phyloP scores from a whole-genome alignment of 1,139 yeast genomes.

The Wickerhamomyces sp. region DNA sequence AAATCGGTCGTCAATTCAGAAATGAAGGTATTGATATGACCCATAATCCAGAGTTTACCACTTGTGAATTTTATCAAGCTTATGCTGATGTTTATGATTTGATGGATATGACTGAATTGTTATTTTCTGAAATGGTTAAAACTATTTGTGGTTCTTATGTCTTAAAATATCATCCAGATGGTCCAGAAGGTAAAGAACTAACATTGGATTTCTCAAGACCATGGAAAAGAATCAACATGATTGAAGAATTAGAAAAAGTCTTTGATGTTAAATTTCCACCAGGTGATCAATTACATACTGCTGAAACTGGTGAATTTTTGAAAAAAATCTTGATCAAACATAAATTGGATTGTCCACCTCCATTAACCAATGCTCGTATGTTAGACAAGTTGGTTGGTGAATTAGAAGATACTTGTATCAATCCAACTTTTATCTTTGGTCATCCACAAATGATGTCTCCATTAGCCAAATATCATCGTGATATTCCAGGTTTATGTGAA shows the following conservation, averaged over 20 bases:
- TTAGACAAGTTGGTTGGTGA: slow-evolving; percentile 97
- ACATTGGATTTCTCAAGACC: slow-evolving; percentile 91
- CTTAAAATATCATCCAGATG: slow-evolving; percentile 84
- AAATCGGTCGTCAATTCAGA: slow-evolving; percentile 98
- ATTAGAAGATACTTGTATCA: slow-evolving; percentile 85
- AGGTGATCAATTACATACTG: slow-evolving; percentile 92
- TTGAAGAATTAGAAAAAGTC: slow-evolving; percentile 86
- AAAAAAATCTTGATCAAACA: slow-evolving; percentile 72
- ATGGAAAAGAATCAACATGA: slow-evolving; percentile 98
- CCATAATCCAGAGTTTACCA: slow-evolving; percentile 97
- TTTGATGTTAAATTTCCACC: slow-evolving; percentile 90
- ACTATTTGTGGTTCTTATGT: slow-evolving; percentile 86
- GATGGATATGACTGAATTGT: slow-evolving; percentile 93
- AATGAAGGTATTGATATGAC: slow-evolving; percentile 98
- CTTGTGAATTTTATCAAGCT: slow-evolving; percentile 95
- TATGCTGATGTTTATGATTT: slow-evolving; percentile 91
- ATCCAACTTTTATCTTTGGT: slow-evolving; percentile 97
- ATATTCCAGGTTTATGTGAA: slow-evolving; percentile 91
- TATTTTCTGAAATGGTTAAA: slow-evolving; percentile 97
- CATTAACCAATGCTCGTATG: slow-evolving; percentile 97
- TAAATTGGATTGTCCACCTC: slow-evolving; percentile 91
- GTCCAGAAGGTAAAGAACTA: slow-evolving; percentile 64
- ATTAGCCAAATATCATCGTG: slow-evolving; percentile 92
- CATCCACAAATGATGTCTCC: slow-evolving; percentile 99
- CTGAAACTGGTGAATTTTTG: slow-evolving; percentile 88